Conservation (phyloP, 306 rosid species). For the Hippophae gyantsensis region DNA sequence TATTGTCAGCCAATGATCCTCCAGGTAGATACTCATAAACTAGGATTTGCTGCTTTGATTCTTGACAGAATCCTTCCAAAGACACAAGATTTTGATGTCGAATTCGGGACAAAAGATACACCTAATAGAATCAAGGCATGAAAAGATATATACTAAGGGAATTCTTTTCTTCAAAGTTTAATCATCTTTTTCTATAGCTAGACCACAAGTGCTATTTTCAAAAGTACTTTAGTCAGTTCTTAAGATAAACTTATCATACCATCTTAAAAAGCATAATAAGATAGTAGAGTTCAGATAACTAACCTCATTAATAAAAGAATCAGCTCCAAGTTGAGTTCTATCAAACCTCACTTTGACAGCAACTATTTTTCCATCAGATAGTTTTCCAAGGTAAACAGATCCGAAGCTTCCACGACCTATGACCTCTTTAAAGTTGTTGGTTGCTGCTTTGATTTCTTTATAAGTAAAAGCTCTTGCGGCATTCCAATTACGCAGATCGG, state of each 20-base stretch:
- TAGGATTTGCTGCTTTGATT: slow-evolving; percentile 85
- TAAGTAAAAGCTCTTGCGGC: slow-evolving; percentile 60
- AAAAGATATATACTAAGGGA: not conserved
- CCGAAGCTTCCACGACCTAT: slow-evolving; percentile 92
- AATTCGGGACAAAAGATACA: slow-evolving; percentile 67
- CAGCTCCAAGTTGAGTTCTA: slow-evolving; percentile 76
- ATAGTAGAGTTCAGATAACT: slow-evolving; percentile 1
- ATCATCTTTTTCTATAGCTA: no score
- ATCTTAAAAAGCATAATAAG: no score
- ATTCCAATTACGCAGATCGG: slow-evolving; percentile 70
- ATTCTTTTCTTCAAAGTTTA: not conserved
- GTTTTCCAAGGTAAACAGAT: slow-evolving; percentile 81
- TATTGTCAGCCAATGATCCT: slow-evolving; percentile 83
- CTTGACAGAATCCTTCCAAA: slow-evolving; percentile 83
- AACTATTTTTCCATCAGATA: slow-evolving; percentile 53
- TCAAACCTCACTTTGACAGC: slow-evolving; percentile 93
- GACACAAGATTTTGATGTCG: slow-evolving; percentile 82
- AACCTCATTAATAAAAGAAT: slow-evolving; percentile 92
- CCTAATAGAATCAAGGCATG: slow-evolving; percentile 29
- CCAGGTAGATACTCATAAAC: slow-evolving; percentile 87
- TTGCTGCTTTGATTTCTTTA: slow-evolving; percentile 78
- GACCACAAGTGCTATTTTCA: no score
- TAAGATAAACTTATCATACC: no score
- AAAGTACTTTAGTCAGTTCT: no score
- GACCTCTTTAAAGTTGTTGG: slow-evolving; percentile 69